Evolutionary conservation across 2,329 filamentous ascomycete species (phyloP).

Genomic region (Colletotrichum sp.): DNA sequence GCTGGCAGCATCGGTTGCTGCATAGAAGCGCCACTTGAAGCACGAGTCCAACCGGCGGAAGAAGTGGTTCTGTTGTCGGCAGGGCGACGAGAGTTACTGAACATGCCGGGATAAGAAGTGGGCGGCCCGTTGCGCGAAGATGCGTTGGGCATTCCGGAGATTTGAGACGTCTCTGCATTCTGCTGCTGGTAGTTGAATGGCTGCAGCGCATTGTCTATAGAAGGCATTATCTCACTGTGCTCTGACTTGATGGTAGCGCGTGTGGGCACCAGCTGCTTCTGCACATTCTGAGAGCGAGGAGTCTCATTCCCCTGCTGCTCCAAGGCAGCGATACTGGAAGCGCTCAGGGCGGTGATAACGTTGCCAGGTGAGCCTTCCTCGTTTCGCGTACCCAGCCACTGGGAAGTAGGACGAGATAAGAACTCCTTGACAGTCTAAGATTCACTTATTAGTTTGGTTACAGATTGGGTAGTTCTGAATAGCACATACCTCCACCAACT

Average conservation of each 20-base stretch:
- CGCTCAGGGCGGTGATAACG: background rate
- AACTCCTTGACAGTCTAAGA: constrained; percentile 9
- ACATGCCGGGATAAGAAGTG: constrained; percentile 6
- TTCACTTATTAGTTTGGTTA: background rate
- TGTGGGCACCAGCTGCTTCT: background rate
- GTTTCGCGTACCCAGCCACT: constrained; percentile 6
- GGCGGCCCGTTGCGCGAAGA: background rate
- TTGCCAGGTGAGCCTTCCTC: background rate
- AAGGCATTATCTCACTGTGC: background rate
- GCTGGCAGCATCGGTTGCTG: background rate
- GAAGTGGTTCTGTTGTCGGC: constrained; percentile 8
- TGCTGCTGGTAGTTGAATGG: constrained; percentile 7
- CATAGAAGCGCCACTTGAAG: background rate
- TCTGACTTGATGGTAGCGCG: background rate
- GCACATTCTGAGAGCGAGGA: background rate
- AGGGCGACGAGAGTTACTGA: background rate
- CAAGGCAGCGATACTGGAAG: constrained; percentile 14
- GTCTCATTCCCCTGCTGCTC: constrained; percentile 3
- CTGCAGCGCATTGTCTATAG: background rate
- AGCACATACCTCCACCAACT: constrained; percentile 20
- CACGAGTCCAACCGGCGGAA: constrained; percentile 10
- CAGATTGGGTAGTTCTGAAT: background rate
- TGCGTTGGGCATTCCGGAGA: background rate
- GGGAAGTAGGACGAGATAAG: background rate
- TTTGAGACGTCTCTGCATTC: background rate